phyloP scores from a whole-genome alignment of 2,329 filamentous ascomycete species.

The Beauveria sp. region DNA sequence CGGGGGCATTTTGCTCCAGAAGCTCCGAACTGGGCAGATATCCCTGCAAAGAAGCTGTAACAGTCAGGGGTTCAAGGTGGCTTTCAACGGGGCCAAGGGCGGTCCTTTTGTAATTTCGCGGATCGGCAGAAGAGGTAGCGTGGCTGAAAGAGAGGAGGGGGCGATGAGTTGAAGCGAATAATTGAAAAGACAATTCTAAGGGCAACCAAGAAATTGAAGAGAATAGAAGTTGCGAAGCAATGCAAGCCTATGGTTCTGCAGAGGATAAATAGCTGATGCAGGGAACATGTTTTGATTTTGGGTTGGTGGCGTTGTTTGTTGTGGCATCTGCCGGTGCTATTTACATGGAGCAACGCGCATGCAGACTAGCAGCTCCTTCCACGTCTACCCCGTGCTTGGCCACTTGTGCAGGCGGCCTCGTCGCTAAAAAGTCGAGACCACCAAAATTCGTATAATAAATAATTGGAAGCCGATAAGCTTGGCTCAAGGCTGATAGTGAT shows the following conservation, averaged over 20 bases:
- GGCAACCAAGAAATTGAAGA: background rate
- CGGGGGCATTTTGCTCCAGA: background rate
- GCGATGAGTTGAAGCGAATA: background rate
- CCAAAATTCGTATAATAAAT: no score
- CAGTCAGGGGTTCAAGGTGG: slow-evolving; percentile 8
- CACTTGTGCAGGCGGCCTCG: background rate
- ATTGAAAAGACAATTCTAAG: background rate
- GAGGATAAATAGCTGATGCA: background rate
- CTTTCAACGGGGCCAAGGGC: slow-evolving; percentile 3
- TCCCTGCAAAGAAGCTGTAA: slow-evolving; percentile 5
- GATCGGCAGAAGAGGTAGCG: slow-evolving; percentile 12
- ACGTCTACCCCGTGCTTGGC: background rate
- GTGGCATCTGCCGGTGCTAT: background rate
- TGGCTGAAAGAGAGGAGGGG: background rate
- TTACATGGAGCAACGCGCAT: slow-evolving; percentile 7
- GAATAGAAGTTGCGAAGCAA: background rate
- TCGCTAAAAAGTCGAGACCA: background rate
- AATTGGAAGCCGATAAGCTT: background rate
- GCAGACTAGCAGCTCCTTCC: slow-evolving; percentile 5
- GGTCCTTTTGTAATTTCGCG: slow-evolving; percentile 17
- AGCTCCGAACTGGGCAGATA: background rate
- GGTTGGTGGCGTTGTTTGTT: slow-evolving; percentile 8
- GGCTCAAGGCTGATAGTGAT: background rate
- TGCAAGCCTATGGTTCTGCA: slow-evolving; percentile 1
- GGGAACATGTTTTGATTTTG: slow-evolving; percentile 3